Base-by-base conservation (phyloP, 1,139 yeast genomes). In the Yamadazyma blattariae region DNA sequence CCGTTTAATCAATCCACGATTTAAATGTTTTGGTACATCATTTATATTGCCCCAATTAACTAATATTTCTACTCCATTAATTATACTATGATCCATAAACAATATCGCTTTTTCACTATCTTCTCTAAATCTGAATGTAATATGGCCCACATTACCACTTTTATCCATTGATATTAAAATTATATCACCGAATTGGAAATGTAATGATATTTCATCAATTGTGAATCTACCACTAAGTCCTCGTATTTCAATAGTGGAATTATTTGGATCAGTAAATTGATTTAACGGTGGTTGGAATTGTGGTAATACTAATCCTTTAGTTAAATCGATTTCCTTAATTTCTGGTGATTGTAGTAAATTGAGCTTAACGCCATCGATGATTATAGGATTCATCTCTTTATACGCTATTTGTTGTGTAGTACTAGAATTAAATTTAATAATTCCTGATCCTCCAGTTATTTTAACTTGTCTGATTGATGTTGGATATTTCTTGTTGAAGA, bases 371-470 rank as follows among this genome's bases (percentile, higher is more conserved):
- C 85, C 83, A 34, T 86, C 88, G 29, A 87, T 63, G 56, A 79
- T 69, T 19, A 72, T 70, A 3, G 95, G 96, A 55, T 85, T 88
- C 95, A 87, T 86, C 52, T 86, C 95, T 19, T 69, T 61, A 27
- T 87, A 63, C 0, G 97, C 95, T 31, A 79, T 68, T 44, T 79
- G 79, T 60, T 89, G 83, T 37, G 83, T 86, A n/a, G 74, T 71
- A 46, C 80, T 84, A 38, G 77, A 74, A 29, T 75, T 65, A 56
- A 90, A 88, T 42, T 95, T 74, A n/a, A 89, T 92, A 59, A 90
- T 89, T 1, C 97, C 97, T 61, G 86, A 88, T 27, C 97, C 95
- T 48, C 92, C 78, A 3, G 96, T 82, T 38, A 90, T 86, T 52
- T 89, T 82, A 17, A 86, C 96, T 31, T 90, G 88, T 48, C 85